Conservation (phyloP, 305 asterid species). For the Euphrasia arctica region DNA sequence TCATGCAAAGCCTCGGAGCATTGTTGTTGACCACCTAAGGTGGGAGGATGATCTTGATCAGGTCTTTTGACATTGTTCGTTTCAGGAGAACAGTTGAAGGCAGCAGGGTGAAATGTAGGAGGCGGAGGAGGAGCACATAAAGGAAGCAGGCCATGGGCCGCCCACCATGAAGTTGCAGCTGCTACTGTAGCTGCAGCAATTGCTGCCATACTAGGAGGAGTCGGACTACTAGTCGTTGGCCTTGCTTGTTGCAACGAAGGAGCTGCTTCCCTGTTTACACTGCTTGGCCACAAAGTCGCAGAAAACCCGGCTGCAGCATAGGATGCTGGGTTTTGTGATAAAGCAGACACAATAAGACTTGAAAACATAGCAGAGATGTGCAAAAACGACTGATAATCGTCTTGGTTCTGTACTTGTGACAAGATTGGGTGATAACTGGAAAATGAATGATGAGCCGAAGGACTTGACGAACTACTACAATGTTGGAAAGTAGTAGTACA, state of each 20-base stretch:
- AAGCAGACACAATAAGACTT: conserved; percentile 67
- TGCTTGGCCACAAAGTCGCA: conserved; percentile 65
- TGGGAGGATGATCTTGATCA: background rate
- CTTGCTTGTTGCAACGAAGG: conserved; percentile 27
- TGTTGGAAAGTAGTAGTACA: conserved; percentile 48
- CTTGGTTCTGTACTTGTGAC: conserved; percentile 57
- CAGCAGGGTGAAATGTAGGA: conserved; percentile 46
- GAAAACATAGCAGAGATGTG: conserved; percentile 70
- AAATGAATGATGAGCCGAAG: conserved; percentile 56
- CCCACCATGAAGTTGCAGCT: conserved; percentile 99
- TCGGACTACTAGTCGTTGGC: conserved; percentile 26
- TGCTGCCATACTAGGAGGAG: conserved; percentile 67
- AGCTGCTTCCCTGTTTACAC: conserved; percentile 40
- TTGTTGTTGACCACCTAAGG: conserved; percentile 37
- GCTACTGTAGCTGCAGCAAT: conserved; percentile 95
- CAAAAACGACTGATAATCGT: conserved; percentile 57
- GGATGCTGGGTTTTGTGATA: conserved; percentile 83
- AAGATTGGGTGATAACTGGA: conserved; percentile 51
- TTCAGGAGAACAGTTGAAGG: conserved; percentile 48
- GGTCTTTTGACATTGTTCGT: conserved; percentile 35
- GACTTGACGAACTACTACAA: conserved; percentile 43
- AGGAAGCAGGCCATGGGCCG: conserved; percentile 92
- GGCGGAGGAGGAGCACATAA: conserved; percentile 48
- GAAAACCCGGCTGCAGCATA: conserved; percentile 94
- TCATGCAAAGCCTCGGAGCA: conserved; percentile 54